Base-by-base conservation (phyloP, 768 basidiomycete species). In the Cystofilobasidium capitatum region DNA sequence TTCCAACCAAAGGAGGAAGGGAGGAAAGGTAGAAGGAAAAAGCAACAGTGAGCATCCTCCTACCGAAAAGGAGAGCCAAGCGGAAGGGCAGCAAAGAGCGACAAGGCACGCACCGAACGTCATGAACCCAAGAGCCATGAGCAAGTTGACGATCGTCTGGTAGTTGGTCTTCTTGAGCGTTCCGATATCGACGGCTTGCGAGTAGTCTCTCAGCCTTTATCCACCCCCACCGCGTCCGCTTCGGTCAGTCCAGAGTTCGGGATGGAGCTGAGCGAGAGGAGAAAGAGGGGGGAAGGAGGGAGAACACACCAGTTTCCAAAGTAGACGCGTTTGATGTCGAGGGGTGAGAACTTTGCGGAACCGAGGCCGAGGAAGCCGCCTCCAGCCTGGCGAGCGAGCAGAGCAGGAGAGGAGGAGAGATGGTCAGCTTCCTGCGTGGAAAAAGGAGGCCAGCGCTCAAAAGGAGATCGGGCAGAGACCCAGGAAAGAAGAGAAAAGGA, bases 91-190 rank as follows among this genome's bases (percentile, higher is more conserved):
- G 60, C 33, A 35, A 13, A 54, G n/a, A 29, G 73, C 79, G 29
- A 24, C 33, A 31, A 64, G 24, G n/a, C 6, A 1, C 5, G 22
- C 16, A 45, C 72, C 71, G 57, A 73, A 72, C 16, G 74, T 89
- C 78, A 93, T 77, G 79, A 97, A 97, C 10, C 93, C 92, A 58
- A 94, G 86, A 22, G 83, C 88, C 86, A 92, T 91, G 78, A 85
- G 84, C 33, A 93, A 77, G 74, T 91, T 93, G 76, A 94, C 78
- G 74, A 94, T 91, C 0, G 88, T 90, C 84, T 90, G 75, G 5
- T 83, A 60, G 37, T 83, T 81, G 24, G 86, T 79, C 75, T 87
- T 87, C 73, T 81, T 83, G 33, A 68, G 87, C 76, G n/a, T 85
- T 12, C 72, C 74, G 26, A 75, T 72, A 64, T 76, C 91, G 86